phyloP scores from a whole-genome alignment of 306 rosid genomes.

The Lathyrus sativus region DNA sequence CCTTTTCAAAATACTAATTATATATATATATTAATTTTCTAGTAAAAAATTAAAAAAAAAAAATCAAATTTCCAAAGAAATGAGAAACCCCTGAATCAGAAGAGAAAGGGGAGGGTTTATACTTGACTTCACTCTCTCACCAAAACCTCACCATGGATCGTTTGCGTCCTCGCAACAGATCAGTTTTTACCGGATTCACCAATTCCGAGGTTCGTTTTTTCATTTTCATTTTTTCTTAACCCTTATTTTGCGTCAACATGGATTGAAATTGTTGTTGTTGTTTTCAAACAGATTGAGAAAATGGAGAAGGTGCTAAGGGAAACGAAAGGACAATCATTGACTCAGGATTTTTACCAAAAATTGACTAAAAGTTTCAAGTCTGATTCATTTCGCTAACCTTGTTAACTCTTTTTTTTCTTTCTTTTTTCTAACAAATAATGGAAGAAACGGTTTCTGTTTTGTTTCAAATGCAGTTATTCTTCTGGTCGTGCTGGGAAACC shows the following conservation, averaged over 20 bases:
- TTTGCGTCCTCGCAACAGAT: slow-evolving; percentile 81
- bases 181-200: slow-evolving; percentile 68
- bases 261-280: too few relatives aligned
- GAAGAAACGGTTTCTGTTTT: slow-evolving; percentile 4
- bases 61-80: background rate
- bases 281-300: slow-evolving; percentile 59
- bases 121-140: background rate
- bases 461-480: slow-evolving; percentile 58
- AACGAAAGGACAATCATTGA: slow-evolving; percentile 48
- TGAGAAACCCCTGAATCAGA: background rate
- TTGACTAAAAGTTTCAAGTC: slow-evolving; percentile 66
- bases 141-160: slow-evolving; percentile 57
- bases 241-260: too few relatives aligned
- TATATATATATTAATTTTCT: too few relatives aligned
- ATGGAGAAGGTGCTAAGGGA: slow-evolving; percentile 67
- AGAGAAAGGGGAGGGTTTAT: background rate
- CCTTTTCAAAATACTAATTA: too few relatives aligned
- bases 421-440: slow-evolving; percentile 9
- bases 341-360: slow-evolving; percentile 57
- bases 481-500: slow-evolving; percentile 96
- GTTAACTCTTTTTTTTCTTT: background rate
- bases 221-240: background rate
- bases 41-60: too few relatives aligned
- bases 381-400: slow-evolving; percentile 37
- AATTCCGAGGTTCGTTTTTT: slow-evolving; percentile 61